Evolutionary conservation across 805 yeast genomes (phyloP).

Genomic region (Saturnispora galanensis): DNA sequence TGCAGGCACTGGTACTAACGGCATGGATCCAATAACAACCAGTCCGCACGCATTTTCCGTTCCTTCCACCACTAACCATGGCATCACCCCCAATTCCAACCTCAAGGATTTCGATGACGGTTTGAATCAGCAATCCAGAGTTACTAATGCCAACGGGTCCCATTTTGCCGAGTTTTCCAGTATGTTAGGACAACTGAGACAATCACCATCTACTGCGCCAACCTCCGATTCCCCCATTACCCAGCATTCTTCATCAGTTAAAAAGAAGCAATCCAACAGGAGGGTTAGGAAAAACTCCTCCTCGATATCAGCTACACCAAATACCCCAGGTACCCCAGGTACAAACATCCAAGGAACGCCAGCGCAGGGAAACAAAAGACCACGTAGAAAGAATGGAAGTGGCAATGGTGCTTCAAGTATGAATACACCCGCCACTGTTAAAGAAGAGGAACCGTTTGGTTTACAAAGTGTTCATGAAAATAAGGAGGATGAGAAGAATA

Average conservation of each 20-base stretch:
- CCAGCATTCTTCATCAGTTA: slow-evolving; percentile 2
- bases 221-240: slow-evolving; percentile 5
- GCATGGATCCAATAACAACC: slow-evolving; percentile 14
- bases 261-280: slow-evolving; percentile 14
- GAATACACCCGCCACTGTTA: slow-evolving; percentile 21
- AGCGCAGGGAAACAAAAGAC: slow-evolving; percentile 11
- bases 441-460: slow-evolving; percentile 18
- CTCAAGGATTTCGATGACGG: slow-evolving; percentile 77
- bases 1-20: slow-evolving; percentile 10
- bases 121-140: slow-evolving; percentile 22
- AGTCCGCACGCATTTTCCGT: slow-evolving; percentile 15
- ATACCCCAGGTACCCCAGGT: slow-evolving; percentile 23
- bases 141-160: slow-evolving; percentile 5
- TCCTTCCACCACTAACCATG: slow-evolving; percentile 9
- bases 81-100: slow-evolving; percentile 2
- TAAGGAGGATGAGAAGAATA: not conserved
- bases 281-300: slow-evolving; percentile 19
- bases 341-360: slow-evolving; percentile 6
- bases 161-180: slow-evolving; percentile 15
- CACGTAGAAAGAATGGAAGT: slow-evolving; percentile 12
- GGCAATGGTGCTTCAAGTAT: slow-evolving; percentile 13
- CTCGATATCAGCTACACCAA: slow-evolving; percentile 28
- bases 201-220: slow-evolving; percentile 13
- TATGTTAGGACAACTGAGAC: slow-evolving; percentile 14
- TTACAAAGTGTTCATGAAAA: slow-evolving; percentile 6